phyloP scores from a whole-genome alignment of 2,329 filamentous ascomycete species.

The Calycina herbarum region DNA sequence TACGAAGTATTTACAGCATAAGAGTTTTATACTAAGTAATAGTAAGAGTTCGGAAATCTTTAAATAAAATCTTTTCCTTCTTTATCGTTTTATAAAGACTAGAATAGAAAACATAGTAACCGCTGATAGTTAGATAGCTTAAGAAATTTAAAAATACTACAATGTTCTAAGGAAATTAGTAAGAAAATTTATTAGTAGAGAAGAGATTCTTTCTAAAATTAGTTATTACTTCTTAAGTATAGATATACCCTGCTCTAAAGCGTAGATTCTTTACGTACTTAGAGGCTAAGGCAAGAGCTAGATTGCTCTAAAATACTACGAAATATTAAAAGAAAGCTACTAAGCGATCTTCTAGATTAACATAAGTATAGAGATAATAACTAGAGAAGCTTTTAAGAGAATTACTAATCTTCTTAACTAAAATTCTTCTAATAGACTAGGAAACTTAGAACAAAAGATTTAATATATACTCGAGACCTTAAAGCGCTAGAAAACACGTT shows the following conservation, averaged over 20 bases:
- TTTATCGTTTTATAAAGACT: background rate
- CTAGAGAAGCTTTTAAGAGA: conserved; percentile 10
- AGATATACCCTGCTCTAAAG: conserved; percentile 9
- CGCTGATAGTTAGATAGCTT: conserved; percentile 8
- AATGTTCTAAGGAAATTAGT: conserved; percentile 9
- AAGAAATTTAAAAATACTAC: conserved; percentile 11
- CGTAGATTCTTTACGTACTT: conserved; percentile 18
- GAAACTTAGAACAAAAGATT: conserved; percentile 2
- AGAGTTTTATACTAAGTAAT: conserved; percentile 10
- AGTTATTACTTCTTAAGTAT: conserved; percentile 1
- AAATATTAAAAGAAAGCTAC: conserved; percentile 8
- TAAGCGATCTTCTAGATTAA: conserved; percentile 15
- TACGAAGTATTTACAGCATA: conserved; percentile 4
- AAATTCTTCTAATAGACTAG: background rate
- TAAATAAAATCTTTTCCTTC: background rate
- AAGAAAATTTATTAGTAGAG: conserved; percentile 5
- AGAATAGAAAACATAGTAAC: background rate
- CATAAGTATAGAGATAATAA: conserved; percentile 8
- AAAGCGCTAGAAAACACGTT: conserved; percentile 29
- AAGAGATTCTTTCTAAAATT: conserved; percentile 7
- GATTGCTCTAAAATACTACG: conserved; percentile 15
- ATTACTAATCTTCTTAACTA: conserved; percentile 7
- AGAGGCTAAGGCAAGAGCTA: conserved; percentile 15
- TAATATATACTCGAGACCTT: background rate
- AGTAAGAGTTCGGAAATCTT: conserved; percentile 7